Evolutionary conservation across 2,329 filamentous ascomycete genomes (phyloP).

Genomic region (Verruconis gallopava): DNA sequence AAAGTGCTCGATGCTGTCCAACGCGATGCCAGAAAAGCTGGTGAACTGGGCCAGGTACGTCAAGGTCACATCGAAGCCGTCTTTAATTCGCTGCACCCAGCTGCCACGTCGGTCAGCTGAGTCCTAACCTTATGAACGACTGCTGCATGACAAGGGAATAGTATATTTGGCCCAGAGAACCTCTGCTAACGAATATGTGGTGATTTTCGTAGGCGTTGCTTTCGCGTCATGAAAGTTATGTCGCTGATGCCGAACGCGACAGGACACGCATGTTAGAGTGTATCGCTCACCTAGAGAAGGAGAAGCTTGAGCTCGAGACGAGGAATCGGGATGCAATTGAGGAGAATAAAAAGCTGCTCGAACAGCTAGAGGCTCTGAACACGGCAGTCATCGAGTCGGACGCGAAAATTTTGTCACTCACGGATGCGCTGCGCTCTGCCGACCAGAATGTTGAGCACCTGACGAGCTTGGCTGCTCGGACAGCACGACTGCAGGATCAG

Average conservation of each 20-base stretch:
- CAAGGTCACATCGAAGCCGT: no score
- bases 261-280: conserved; percentile 57
- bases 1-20: conserved; percentile 68
- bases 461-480: conserved; percentile 58
- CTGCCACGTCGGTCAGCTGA: conserved; percentile 3
- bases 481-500: conserved; percentile 68
- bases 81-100: background rate
- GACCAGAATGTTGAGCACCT: conserved; percentile 66
- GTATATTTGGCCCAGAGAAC: conserved; percentile 11
- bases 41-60: conserved; percentile 83
- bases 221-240: conserved; percentile 84
- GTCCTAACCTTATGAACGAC: conserved; percentile 2
- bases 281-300: conserved; percentile 61
- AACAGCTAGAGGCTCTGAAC: conserved; percentile 78
- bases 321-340: conserved; percentile 67
- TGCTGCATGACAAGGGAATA: conserved; percentile 4
- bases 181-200: conserved; percentile 57
- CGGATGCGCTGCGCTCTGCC: conserved; percentile 62
- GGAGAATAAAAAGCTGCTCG: conserved; percentile 69
- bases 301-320: conserved; percentile 57
- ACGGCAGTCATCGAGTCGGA: conserved; percentile 68
- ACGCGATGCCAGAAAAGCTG: conserved; percentile 75
- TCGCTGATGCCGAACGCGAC: conserved; percentile 81
- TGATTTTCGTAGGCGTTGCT: conserved; percentile 88
- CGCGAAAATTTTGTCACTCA: conserved; percentile 61